A percentile compares a stretch with the other conserved stretches of the same genome.
Evolutionary conservation across 129 eudicot genomes (phyloP).

Genomic region (Centella asiatica): DNA sequence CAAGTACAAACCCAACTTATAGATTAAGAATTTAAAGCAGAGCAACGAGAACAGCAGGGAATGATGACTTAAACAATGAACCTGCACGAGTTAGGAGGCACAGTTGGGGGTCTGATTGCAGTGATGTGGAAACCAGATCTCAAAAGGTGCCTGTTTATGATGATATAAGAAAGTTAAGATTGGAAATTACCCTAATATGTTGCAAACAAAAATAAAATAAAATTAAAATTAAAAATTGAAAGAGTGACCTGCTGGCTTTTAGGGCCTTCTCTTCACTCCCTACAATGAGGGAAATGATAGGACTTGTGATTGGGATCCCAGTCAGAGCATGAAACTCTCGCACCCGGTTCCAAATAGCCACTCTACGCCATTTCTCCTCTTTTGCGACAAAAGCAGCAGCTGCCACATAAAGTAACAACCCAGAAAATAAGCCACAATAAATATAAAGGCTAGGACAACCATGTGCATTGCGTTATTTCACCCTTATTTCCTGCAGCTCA

Average conservation of each 20-base stretch:
- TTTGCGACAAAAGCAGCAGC: slow-evolving; percentile 83
- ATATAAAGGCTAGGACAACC: not conserved
- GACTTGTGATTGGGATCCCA: slow-evolving; percentile 73
- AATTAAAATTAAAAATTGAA: too few relatives aligned
- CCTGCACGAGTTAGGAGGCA: slow-evolving; percentile 98
- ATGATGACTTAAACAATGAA: slow-evolving; percentile 14
- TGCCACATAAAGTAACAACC: slow-evolving; percentile 17
- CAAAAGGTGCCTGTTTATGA: slow-evolving; percentile 71
- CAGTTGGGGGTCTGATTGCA: slow-evolving; percentile 97
- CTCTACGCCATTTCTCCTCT: slow-evolving; percentile 86
- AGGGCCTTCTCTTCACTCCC: slow-evolving; percentile 84
- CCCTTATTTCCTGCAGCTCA: not conserved
- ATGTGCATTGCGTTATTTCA: not conserved
- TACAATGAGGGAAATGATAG: slow-evolving; percentile 77
- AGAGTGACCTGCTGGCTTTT: slow-evolving; percentile 76
- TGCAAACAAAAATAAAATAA: not conserved
- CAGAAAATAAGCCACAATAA: not conserved
- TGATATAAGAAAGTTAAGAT: slow-evolving; percentile 1
- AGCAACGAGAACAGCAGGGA: not conserved
- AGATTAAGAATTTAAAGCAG: not conserved
- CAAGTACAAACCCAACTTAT: not conserved
- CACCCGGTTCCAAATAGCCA: slow-evolving; percentile 65
- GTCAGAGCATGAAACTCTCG: slow-evolving; percentile 71
- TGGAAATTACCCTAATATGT: not conserved
- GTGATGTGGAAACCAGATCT: slow-evolving; percentile 90